phyloP scores from a whole-genome alignment of 257 asterid species.

The Gardenia jasminoides region DNA sequence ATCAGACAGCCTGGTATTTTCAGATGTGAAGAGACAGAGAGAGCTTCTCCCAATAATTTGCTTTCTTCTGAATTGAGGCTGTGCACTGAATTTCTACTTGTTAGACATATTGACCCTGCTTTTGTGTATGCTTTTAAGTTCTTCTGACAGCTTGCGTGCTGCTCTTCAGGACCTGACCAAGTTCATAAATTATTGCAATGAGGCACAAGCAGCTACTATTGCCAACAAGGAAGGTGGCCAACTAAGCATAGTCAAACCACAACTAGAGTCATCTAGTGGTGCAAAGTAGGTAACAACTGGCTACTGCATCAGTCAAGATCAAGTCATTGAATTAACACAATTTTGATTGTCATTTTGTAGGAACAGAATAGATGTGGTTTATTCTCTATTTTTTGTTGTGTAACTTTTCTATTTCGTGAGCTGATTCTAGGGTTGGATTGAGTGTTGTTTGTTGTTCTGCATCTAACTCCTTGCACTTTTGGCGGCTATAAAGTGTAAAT shows the following conservation, averaged over 20 bases:
- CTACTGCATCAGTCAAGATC: not conserved
- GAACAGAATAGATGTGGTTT: not conserved
- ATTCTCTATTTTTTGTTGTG: not conserved
- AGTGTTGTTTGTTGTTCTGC: not conserved
- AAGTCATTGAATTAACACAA: not conserved
- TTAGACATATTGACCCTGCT: not conserved
- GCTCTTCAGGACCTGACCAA: constrained; percentile 42
- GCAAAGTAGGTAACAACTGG: constrained; percentile 40
- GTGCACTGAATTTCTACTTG: not conserved
- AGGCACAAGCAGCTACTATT: constrained; percentile 59
- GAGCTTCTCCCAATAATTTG: too few species aligned
- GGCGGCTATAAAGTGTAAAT: not conserved
- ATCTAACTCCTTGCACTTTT: not conserved
- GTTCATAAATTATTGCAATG: constrained; percentile 49
- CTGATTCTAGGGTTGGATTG: not conserved
- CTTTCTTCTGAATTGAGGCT: too few species aligned
- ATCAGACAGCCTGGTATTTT: too few species aligned
- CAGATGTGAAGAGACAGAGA: not conserved
- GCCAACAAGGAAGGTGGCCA: constrained; percentile 97
- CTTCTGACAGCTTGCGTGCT: not conserved
- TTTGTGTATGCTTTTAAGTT: not conserved
- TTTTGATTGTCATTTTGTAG: constrained; percentile 6
- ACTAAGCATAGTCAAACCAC: constrained; percentile 58
- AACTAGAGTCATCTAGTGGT: constrained; percentile 40
- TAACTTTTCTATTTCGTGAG: not conserved